Evolutionary conservation across 495 filamentous ascomycete genomes (phyloP).

Genomic region (Cercophora scortea): DNA sequence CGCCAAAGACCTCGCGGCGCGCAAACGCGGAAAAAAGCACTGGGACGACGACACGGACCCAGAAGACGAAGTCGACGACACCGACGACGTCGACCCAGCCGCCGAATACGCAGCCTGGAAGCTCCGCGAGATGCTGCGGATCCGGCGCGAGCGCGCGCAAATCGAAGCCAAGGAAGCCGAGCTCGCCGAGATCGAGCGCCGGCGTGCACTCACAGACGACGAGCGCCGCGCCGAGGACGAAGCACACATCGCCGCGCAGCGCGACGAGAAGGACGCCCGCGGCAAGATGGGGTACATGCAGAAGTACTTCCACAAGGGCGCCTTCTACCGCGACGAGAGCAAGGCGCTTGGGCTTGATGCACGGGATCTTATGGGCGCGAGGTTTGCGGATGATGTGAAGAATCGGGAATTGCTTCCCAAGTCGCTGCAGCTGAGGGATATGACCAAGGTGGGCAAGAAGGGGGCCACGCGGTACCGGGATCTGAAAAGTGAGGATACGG

Average conservation of each 20-base stretch:
- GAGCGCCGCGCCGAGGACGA: conserved; percentile 83
- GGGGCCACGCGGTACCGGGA: conserved; percentile 87
- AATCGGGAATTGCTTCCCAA: conserved; percentile 78
- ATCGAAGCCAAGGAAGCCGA: conserved; percentile 82
- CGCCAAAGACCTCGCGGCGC: conserved; percentile 66
- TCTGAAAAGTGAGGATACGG: conserved; percentile 87
- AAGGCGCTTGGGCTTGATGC: conserved; percentile 63
- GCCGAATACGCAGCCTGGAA: conserved; percentile 92
- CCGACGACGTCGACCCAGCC: conserved; percentile 82
- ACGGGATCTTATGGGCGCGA: conserved; percentile 72
- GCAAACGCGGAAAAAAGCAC: conserved; percentile 64
- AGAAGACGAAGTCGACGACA: conserved; percentile 71
- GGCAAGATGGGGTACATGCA: conserved; percentile 91
- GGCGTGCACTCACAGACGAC: conserved; percentile 77
- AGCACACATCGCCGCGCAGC: conserved; percentile 66
- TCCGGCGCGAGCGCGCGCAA: conserved; percentile 75
- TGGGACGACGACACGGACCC: conserved; percentile 85
- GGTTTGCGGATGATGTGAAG: conserved; percentile 70
- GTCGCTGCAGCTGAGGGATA: conserved; percentile 88
- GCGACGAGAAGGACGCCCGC: conserved; percentile 74
- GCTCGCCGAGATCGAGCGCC: conserved; percentile 80
- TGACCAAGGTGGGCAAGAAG: conserved; percentile 89
- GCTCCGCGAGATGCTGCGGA: conserved; percentile 77
- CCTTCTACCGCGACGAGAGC: conserved; percentile 82
- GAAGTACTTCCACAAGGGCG: conserved; percentile 94